Conservation (phyloP, 148 eudicot genomes). For the Cornus controversa region DNA sequence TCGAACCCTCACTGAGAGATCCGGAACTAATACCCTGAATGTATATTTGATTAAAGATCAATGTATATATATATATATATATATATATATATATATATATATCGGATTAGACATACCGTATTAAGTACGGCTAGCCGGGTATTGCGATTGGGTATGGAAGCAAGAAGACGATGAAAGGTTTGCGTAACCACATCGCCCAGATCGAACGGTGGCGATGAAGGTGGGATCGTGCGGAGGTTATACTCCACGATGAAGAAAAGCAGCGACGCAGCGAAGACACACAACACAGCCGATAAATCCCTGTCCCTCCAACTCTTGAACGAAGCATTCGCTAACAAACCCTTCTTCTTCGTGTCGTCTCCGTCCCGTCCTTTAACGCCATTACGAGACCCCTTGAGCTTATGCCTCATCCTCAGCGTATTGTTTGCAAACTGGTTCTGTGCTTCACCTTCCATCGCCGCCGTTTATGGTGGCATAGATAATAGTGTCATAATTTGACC, state of each 20-base stretch:
- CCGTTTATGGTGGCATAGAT: neutral
- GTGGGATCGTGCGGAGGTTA: constrained; percentile 78
- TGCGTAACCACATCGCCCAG: constrained; percentile 64
- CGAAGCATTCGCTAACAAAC: constrained; percentile 45
- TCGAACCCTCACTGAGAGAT: too few relatives aligned
- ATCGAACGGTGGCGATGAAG: constrained; percentile 75
- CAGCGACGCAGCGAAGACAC: constrained; percentile 48
- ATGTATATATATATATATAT: too few relatives aligned
- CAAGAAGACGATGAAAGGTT: constrained; percentile 50
- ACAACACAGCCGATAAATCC: constrained; percentile 44
- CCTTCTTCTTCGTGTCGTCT: neutral
- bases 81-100: neutral
- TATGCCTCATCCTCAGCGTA: constrained; percentile 13
- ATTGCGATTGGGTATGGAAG: constrained; percentile 51
- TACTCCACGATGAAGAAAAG: constrained; percentile 87
- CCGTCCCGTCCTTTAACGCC: neutral
- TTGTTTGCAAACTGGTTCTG: neutral
- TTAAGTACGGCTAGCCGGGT: constrained; percentile 78
- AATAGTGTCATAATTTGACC: too few relatives aligned
- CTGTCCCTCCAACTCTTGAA: constrained; percentile 54
- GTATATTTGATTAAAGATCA: neutral
- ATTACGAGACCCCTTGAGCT: constrained; percentile 4
- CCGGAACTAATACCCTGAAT: too few relatives aligned
- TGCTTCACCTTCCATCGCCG: neutral
- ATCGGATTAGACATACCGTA: constrained; percentile 54